phyloP scores from a whole-genome alignment of 768 basidiomycete species.

The Mycena polygramma region DNA sequence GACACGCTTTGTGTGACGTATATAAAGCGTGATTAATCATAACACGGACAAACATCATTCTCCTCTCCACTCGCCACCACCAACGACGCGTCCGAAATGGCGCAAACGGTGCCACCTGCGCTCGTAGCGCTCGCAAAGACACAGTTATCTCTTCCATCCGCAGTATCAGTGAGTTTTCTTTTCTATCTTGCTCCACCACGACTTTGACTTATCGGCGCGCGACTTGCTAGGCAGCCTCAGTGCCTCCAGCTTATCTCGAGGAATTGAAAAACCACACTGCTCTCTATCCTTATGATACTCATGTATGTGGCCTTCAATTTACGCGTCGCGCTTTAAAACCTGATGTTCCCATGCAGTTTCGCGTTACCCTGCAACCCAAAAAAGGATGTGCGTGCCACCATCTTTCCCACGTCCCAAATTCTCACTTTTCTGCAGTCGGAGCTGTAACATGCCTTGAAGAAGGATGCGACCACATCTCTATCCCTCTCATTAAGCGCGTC shows the following conservation, averaged over 20 bases:
- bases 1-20: neutral
- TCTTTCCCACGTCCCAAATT: constrained; percentile 16
- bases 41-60: too few species aligned
- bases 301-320: constrained; percentile 42
- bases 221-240: constrained; percentile 5
- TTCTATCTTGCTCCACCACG: neutral
- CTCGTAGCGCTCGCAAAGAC: constrained; percentile 22
- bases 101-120: neutral
- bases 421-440: constrained; percentile 51
- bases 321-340: neutral
- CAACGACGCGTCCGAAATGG: constrained; percentile 23
- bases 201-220: constrained; percentile 7
- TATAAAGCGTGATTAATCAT: too few species aligned
- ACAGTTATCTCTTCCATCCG: constrained; percentile 18
- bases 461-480: constrained; percentile 52
- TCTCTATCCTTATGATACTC: constrained; percentile 49
- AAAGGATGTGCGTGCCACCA: constrained; percentile 33
- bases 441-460: constrained; percentile 59
- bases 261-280: constrained; percentile 50
- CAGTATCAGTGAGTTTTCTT: constrained; percentile 20
- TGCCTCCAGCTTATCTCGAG: constrained; percentile 52
- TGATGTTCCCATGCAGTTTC: constrained; percentile 21
- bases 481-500: constrained; percentile 49
- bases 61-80: constrained; percentile 15
- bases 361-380: constrained; percentile 12